phyloP scores from a whole-genome alignment of 306 rosid genomes.

The Inga leiocalycina region DNA sequence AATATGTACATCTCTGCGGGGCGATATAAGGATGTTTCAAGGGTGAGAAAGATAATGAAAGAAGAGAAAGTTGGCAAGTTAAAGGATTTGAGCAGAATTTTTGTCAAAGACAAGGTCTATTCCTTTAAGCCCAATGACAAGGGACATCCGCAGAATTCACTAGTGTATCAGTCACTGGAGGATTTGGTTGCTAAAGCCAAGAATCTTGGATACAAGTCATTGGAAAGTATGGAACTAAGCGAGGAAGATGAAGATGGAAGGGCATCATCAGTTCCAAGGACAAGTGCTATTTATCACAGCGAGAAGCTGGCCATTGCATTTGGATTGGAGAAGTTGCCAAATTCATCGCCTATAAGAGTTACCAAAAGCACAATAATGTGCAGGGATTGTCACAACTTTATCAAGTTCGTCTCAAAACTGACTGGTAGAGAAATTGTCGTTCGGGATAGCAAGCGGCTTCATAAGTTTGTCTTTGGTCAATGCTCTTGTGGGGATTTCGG shows the following conservation, averaged over 20 bases:
- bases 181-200: slow-evolving; percentile 59
- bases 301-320: slow-evolving; percentile 81
- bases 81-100: slow-evolving; percentile 91
- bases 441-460: slow-evolving; percentile 77
- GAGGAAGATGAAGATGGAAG: slow-evolving; percentile 58
- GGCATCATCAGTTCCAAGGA: slow-evolving; percentile 31
- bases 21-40: slow-evolving; percentile 66
- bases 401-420: slow-evolving; percentile 54
- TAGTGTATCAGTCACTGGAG: slow-evolving; percentile 49
- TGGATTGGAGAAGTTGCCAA: slow-evolving; percentile 66
- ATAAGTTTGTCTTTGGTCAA: slow-evolving; percentile 72
- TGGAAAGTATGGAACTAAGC: slow-evolving; percentile 50
- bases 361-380: slow-evolving; percentile 74
- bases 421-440: slow-evolving; percentile 71
- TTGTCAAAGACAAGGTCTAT: slow-evolving; percentile 66
- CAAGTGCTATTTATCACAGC: slow-evolving; percentile 55
- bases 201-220: slow-evolving; percentile 61
- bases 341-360: slow-evolving; percentile 57
- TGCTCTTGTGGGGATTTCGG: slow-evolving; percentile 78
- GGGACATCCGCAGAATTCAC: slow-evolving; percentile 43
- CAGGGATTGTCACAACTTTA: slow-evolving; percentile 79
- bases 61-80: slow-evolving; percentile 64
- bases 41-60: slow-evolving; percentile 72
- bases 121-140: slow-evolving; percentile 73
- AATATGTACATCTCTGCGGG: slow-evolving; percentile 65